Percentiles rank a stretch among this genome's conserved stretches.
phyloP scores from a whole-genome alignment of 768 basidiomycete genomes.

The Chlorophyllum brunneum region DNA sequence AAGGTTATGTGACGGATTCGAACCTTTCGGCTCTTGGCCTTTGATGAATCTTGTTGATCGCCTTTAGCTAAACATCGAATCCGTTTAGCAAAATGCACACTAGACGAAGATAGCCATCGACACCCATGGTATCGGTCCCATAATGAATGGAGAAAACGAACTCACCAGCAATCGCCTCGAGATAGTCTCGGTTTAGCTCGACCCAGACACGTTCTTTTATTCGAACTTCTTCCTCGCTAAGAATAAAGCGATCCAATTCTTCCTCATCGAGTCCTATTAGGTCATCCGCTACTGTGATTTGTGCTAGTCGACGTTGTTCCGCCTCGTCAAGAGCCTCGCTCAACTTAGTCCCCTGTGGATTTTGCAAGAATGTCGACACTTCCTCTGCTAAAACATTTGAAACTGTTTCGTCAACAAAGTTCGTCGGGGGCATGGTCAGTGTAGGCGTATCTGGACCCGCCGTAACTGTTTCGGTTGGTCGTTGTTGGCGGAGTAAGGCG shows the following conservation, averaged over 20 bases:
- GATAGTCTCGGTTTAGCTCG: slow-evolving; percentile 86
- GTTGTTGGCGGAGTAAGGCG: slow-evolving; percentile 32
- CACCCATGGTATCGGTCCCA: too few species aligned
- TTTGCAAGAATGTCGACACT: slow-evolving; percentile 62
- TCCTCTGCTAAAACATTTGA: slow-evolving; percentile 65
- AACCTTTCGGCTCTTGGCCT: slow-evolving; percentile 75
- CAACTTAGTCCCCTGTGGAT: slow-evolving; percentile 56
- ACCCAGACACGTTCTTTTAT: slow-evolving; percentile 94
- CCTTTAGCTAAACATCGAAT: slow-evolving; percentile 57
- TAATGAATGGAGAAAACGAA: slow-evolving; percentile 15
- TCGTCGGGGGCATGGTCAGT: slow-evolving; percentile 26
- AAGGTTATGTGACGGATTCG: slow-evolving; percentile 41
- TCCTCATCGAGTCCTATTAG: slow-evolving; percentile 83
- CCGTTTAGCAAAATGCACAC: slow-evolving; percentile 40
- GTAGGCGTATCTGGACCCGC: slow-evolving; percentile 11
- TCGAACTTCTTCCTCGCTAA: slow-evolving; percentile 76
- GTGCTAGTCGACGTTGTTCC: slow-evolving; percentile 56
- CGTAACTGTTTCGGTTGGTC: background rate
- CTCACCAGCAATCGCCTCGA: slow-evolving; percentile 83
- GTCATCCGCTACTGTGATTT: slow-evolving; percentile 53
- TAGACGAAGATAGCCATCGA: too few species aligned
- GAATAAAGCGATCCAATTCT: slow-evolving; percentile 77
- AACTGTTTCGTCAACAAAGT: slow-evolving; percentile 53
- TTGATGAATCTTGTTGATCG: slow-evolving; percentile 43
- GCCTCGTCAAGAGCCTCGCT: slow-evolving; percentile 63